Evolutionary conservation across 495 filamentous ascomycete species (phyloP), one percentile per base, ranked within the genome.

Genomic region (Xylaria cubensis): DNA sequence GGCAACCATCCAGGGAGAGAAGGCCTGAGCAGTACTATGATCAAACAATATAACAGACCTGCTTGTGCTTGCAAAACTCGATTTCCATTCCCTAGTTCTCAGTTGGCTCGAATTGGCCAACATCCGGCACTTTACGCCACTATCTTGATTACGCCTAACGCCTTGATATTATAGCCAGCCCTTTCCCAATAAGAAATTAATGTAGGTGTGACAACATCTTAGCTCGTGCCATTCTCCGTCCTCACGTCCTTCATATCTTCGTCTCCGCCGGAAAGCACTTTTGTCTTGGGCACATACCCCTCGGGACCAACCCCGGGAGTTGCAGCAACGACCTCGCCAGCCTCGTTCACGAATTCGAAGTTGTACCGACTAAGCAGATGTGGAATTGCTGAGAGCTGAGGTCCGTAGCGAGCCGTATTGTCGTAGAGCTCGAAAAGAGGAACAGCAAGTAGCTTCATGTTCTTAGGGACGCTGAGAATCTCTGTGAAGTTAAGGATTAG

Each of bases 371-470:
- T 97, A 17, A 99, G 88, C 1, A 97, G 83, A 77, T 98, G 97
- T 9, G 96, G 96, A 58, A 99, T 98, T 3, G 96, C 95, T 0
- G 94, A 97, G 4, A 99, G 89, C 80, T 99, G 96, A 5, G 96
- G 96, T 0, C 96, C 96, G 78, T 99, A 99, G 71, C 96, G 86
- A 3, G 91, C 92, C 1, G 93, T 97, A 83, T 99, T 99, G 78
- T 98, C 96, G 84, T 98, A 99, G 24, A 99, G 88, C 83, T 99
- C 96, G 82, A 98, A 99, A 0, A 99, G 86, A 4, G 96, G 96
- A 3, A 99, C 96, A 13, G 96, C 96, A 32, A 99, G 90, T 8
- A 99, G 88, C 80, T 99, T 99, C 96, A 99, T 98, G 84, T 99
- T 99, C 87, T 99, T 99, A 2, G 96, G 96, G 21, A 98, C 97